phyloP scores from a whole-genome alignment of 495 filamentous ascomycete genomes.

The Podospora pseudopauciseta region DNA sequence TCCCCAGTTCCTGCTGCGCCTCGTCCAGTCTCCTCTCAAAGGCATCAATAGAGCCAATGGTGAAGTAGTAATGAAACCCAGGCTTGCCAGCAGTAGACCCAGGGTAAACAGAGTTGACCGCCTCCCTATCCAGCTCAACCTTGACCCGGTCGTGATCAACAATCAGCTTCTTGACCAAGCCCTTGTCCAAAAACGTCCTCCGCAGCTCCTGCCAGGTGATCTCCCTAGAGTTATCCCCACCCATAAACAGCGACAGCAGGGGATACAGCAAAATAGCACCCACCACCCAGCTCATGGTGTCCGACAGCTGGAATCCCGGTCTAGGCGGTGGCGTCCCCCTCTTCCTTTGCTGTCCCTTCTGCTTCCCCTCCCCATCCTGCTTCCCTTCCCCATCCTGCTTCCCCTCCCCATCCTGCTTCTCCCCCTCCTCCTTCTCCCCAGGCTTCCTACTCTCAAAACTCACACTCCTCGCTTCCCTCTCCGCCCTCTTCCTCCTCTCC shows the following conservation, averaged over 20 bases:
- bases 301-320: not conserved
- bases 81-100: constrained; percentile 69
- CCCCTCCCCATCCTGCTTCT: constrained; percentile 18
- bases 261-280: constrained; percentile 20
- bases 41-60: constrained; percentile 87
- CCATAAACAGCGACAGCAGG: constrained; percentile 23
- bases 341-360: constrained; percentile 20
- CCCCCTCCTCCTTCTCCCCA: constrained; percentile 18
- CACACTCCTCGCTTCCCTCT: constrained; percentile 19
- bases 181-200: constrained; percentile 89
- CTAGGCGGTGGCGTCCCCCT: constrained; percentile 9
- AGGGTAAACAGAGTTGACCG: constrained; percentile 70
- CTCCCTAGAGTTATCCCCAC: constrained; percentile 45
- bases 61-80: constrained; percentile 86
- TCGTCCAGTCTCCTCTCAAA: constrained; percentile 86
- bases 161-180: constrained; percentile 89
- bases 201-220: constrained; percentile 98
- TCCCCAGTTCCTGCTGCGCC: constrained; percentile 79
- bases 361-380: constrained; percentile 17
- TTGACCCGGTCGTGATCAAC: constrained; percentile 69
- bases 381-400: constrained; percentile 25
- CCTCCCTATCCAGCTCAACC: constrained; percentile 81
- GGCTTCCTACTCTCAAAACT: constrained; percentile 4
- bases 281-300: constrained; percentile 19
- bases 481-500: constrained; percentile 7